Evolutionary conservation across 2,329 filamentous ascomycete genomes (phyloP).

Genomic region (Exophiala sp.): DNA sequence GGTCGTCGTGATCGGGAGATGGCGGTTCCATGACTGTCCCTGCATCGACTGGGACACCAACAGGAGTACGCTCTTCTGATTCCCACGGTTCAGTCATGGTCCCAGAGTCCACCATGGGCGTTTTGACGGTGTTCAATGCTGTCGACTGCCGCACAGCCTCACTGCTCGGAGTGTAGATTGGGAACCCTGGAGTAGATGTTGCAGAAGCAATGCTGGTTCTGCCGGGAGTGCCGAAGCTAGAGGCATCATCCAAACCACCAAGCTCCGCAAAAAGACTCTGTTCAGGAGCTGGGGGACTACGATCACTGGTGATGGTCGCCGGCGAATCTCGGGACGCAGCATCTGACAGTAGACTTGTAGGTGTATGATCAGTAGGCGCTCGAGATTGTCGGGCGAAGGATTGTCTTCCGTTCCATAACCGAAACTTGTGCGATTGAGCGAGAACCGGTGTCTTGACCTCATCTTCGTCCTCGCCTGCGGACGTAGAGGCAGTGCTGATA

Average conservation of each 20-base stretch:
- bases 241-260: constrained; percentile 69
- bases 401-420: constrained; percentile 63
- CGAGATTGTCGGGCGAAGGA: constrained; percentile 54
- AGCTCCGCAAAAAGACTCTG: constrained; percentile 91
- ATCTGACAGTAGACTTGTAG: constrained; percentile 36
- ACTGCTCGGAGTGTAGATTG: constrained; percentile 20
- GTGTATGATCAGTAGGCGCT: constrained; percentile 41
- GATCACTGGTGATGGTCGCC: constrained; percentile 46
- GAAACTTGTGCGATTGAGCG: constrained; percentile 61
- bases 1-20: constrained; percentile 18
- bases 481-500: constrained; percentile 83
- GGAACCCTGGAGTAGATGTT: constrained; percentile 37
- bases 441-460: constrained; percentile 60
- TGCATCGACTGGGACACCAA: constrained; percentile 26
- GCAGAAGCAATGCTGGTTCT: constrained; percentile 33
- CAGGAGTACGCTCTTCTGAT: constrained; percentile 31
- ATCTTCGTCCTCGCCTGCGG: constrained; percentile 66
- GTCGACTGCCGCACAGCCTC: constrained; percentile 6
- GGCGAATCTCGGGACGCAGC: constrained; percentile 48
- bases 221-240: constrained; percentile 50
- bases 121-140: constrained; percentile 26
- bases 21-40: constrained; percentile 8
- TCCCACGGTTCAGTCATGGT: constrained; percentile 59
- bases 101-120: constrained; percentile 53
- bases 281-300: constrained; percentile 43